A percentile compares a stretch with the other conserved stretches of the same genome.
phyloP scores from a whole-genome alignment of 169 alveolate genomes.

The Perkinsus olseni region DNA sequence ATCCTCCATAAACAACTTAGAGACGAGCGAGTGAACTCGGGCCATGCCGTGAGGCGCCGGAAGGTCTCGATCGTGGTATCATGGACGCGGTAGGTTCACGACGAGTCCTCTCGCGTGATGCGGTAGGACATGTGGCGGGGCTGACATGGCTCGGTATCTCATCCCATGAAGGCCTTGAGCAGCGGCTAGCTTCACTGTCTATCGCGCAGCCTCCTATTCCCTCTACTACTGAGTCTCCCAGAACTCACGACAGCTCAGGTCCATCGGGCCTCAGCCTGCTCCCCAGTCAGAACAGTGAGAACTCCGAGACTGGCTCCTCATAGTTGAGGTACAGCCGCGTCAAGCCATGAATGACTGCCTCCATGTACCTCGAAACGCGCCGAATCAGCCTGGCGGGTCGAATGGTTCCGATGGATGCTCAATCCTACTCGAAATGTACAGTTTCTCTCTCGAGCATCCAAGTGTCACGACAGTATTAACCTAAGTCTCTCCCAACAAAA shows the following conservation, averaged over 20 bases:
- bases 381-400: neutral
- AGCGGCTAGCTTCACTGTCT: no score
- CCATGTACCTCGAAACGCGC: neutral
- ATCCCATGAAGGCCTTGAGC: no score
- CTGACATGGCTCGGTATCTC: no score
- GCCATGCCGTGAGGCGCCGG: no score
- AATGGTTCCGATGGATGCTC: no score
- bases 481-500: neutral
- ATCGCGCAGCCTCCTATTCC: no score
- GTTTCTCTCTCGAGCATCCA: neutral
- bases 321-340: constrained; percentile 3
- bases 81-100: no score
- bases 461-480: neutral
- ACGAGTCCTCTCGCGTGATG: no score
- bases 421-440: neutral
- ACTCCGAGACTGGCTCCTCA: constrained; percentile 3
- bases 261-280: neutral
- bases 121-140: no score
- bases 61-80: no score
- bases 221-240: neutral
- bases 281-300: neutral
- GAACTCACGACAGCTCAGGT: neutral
- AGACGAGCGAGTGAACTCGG: no score
- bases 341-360: constrained; percentile 8
- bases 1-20: no score